These are phyloP conservation scores for Ilyonectria destructans DNA, from an alignment of 2,329 filamentous ascomycete genomes.

Conservation along the genomic window DNA sequence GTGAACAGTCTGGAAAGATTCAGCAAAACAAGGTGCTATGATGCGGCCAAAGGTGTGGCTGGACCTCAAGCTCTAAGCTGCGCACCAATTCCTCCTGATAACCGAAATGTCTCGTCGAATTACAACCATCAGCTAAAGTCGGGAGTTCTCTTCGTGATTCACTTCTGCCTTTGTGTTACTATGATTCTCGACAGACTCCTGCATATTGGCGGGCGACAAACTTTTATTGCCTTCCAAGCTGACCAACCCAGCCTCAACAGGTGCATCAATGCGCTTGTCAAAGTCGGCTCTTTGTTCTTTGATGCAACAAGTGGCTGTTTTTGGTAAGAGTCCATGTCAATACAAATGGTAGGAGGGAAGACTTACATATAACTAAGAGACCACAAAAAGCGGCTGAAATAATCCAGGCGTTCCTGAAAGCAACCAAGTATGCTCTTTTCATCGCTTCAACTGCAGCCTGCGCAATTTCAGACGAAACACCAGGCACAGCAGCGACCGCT, in stretches of 20 bases:
- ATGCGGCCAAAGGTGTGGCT: background rate
- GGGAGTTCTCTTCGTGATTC: background rate
- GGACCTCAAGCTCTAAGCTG: background rate
- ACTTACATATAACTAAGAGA: conserved; percentile 4
- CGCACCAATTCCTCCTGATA: background rate
- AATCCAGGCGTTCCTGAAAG: conserved; percentile 16
- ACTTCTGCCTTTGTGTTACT: conserved; percentile 1
- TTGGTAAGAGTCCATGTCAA: background rate
- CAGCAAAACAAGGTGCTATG: background rate
- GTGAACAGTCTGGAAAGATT: background rate
- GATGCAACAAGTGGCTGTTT: background rate
- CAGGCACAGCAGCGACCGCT: background rate
- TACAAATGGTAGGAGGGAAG: conserved; percentile 3
- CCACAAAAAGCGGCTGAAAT: conserved; percentile 10
- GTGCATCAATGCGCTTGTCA: conserved; percentile 2
- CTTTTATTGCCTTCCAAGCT: conserved; percentile 1
- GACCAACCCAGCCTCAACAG: conserved; percentile 3
- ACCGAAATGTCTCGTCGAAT: conserved; percentile 1
- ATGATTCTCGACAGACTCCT: background rate
- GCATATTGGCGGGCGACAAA: background rate
- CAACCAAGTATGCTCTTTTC: conserved; percentile 8
- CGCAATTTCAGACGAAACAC: conserved; percentile 1
- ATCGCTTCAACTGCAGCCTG: conserved; percentile 3
- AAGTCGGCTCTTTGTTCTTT: conserved; percentile 4
- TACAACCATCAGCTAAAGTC: background rate